These are phyloP conservation scores for Juglanconis oblonga DNA, from an alignment of 2,329 filamentous ascomycete species.

Conservation along the genomic window DNA sequence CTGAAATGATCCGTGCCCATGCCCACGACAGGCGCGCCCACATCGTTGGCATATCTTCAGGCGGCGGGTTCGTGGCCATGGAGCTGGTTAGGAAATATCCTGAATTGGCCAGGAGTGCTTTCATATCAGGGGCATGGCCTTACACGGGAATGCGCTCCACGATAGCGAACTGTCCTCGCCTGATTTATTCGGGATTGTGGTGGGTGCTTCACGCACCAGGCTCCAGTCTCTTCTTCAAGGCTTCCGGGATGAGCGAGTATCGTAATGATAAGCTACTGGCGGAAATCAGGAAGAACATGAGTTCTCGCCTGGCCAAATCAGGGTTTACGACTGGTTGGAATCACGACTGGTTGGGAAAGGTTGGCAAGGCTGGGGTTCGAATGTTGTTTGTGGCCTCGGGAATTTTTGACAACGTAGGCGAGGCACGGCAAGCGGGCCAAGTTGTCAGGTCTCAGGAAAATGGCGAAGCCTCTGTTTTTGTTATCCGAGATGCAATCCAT, in stretches of 20 bases:
- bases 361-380: constrained; percentile 13
- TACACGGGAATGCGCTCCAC: constrained; percentile 10
- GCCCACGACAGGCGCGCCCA: constrained; percentile 36
- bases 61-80: constrained; percentile 32
- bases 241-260: constrained; percentile 23
- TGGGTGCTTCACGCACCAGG: constrained; percentile 9
- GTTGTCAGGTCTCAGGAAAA: constrained; percentile 25
- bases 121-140: constrained; percentile 33
- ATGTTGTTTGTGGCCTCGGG: constrained; percentile 30
- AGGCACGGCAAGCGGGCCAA: constrained; percentile 15
- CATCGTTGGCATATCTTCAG: constrained; percentile 39
- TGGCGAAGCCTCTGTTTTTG: constrained; percentile 21
- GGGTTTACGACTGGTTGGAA: constrained; percentile 22
- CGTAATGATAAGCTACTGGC: constrained; percentile 28
- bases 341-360: constrained; percentile 22
- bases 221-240: constrained; percentile 20
- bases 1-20: constrained; percentile 32
- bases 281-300: constrained; percentile 33
- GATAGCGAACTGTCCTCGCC: neutral
- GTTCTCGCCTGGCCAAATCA: constrained; percentile 16
- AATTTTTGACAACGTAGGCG: constrained; percentile 29
- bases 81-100: constrained; percentile 32
- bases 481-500: constrained; percentile 35
- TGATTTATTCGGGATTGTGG: constrained; percentile 13
- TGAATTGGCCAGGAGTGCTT: constrained; percentile 32